Evolutionary conservation across 2,329 filamentous ascomycete genomes (phyloP).

Genomic region (Cryphonectria carpinicola): DNA sequence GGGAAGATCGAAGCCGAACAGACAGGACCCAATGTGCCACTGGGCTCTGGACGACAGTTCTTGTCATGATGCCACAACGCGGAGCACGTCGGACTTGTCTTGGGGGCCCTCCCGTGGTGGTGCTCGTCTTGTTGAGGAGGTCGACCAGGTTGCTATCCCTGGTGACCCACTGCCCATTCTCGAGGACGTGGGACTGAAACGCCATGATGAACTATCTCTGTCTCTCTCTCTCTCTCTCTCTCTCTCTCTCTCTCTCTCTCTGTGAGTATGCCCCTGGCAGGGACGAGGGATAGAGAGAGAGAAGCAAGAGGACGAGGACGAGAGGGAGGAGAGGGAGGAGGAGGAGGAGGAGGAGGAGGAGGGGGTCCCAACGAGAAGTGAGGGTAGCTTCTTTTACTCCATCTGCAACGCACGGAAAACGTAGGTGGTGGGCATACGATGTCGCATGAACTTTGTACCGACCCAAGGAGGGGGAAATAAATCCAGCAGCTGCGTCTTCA

Average conservation of each 20-base stretch:
- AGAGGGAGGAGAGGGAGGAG: background rate
- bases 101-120: conserved; percentile 38
- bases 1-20: conserved; percentile 71
- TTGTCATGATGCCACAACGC: conserved; percentile 73
- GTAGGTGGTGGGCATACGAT: background rate
- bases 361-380: background rate
- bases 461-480: background rate
- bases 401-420: background rate
- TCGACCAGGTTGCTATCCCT: conserved; percentile 52
- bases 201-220: conserved; percentile 41
- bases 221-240: background rate
- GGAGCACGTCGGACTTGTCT: conserved; percentile 48
- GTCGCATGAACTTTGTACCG: background rate
- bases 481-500: background rate
- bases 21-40: conserved; percentile 77
- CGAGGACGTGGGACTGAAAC: conserved; percentile 58
- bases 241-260: background rate
- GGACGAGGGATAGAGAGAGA: background rate
- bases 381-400: conserved; percentile 1
- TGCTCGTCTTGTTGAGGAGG: conserved; percentile 45
- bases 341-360: no score
- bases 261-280: background rate
- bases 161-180: conserved; percentile 62
- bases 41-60: conserved; percentile 77
- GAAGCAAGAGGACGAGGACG: background rate